Conservation (phyloP, 1,139 yeast genomes). For the Eremothecium coryli region DNA sequence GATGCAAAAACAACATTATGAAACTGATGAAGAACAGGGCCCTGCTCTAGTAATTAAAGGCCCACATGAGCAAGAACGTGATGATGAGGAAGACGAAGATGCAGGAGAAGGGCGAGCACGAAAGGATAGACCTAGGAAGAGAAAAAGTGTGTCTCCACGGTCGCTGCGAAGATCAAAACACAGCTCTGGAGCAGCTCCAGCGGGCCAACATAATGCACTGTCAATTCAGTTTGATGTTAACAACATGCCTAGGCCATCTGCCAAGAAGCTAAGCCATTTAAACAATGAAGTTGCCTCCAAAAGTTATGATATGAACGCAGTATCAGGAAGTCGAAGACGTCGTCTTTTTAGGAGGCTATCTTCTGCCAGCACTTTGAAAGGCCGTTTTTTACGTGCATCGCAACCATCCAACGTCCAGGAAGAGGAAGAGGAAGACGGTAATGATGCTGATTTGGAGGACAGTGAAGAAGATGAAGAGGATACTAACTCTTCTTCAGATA, state of each 20-base stretch:
- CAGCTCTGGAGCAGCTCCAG: not conserved
- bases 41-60: constrained; percentile 76
- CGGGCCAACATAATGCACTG: constrained; percentile 9
- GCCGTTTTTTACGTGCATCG: not conserved
- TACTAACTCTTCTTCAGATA: not conserved
- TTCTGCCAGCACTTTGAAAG: constrained; percentile 5
- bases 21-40: constrained; percentile 46
- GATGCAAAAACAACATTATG: constrained; percentile 46
- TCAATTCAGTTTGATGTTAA: constrained; percentile 14
- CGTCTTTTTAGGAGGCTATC: constrained; percentile 8
- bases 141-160: not conserved
- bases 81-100: constrained; percentile 5
- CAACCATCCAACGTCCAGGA: constrained; percentile 11
- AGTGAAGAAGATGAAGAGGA: constrained; percentile 26
- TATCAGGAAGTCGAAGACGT: constrained; percentile 6
- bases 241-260: constrained; percentile 2
- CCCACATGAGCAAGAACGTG: constrained; percentile 52
- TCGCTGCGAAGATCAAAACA: not conserved
- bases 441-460: constrained; percentile 27
- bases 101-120: not conserved
- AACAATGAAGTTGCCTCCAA: constrained; percentile 4
- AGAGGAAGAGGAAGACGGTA: constrained; percentile 21
- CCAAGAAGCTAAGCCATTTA: constrained; percentile 7
- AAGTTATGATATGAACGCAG: constrained; percentile 1
- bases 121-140: not conserved